phyloP scores from a whole-genome alignment of 1,139 yeast species.

The Sugiyamaella japonica region DNA sequence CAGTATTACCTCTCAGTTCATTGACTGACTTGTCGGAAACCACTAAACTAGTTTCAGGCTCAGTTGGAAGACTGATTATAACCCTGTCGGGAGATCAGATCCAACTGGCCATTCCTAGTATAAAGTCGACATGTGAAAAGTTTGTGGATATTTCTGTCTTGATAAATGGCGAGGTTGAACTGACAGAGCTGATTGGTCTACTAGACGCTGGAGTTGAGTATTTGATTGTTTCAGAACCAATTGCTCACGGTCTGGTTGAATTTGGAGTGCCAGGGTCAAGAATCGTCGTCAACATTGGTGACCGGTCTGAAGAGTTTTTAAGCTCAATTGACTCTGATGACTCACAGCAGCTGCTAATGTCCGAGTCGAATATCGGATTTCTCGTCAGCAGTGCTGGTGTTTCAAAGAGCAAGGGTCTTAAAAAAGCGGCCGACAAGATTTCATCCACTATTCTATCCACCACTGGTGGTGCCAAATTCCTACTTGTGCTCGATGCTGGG shows the following conservation, averaged over 20 bases:
- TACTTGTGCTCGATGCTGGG: constrained; percentile 40
- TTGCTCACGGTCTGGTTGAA: constrained; percentile 43
- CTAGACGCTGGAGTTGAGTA: constrained; percentile 67
- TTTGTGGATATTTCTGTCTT: constrained; percentile 9
- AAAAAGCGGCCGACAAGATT: constrained; percentile 16
- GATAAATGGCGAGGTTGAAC: neutral
- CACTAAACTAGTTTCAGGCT: constrained; percentile 1
- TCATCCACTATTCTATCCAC: constrained; percentile 21
- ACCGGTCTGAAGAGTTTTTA: constrained; percentile 1
- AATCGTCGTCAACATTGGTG: constrained; percentile 47
- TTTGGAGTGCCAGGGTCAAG: constrained; percentile 64
- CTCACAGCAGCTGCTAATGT: neutral
- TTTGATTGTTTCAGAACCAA: constrained; percentile 47
- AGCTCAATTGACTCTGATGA: constrained; percentile 1
- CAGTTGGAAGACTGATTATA: constrained; percentile 8
- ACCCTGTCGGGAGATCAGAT: constrained; percentile 2
- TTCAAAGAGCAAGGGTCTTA: constrained; percentile 2
- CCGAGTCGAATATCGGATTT: constrained; percentile 22
- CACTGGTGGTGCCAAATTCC: constrained; percentile 48
- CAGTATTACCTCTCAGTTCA: constrained; percentile 10
- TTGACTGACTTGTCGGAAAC: neutral
- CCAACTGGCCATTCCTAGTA: neutral
- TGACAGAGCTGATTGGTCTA: constrained; percentile 46
- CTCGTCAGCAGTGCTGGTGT: constrained; percentile 32
- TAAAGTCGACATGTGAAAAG: constrained; percentile 1